Percentiles rank a stretch among this genome's conserved stretches.
Evolutionary conservation across 768 basidiomycete species (phyloP).

Genomic region (Coprinopsis sp.): DNA sequence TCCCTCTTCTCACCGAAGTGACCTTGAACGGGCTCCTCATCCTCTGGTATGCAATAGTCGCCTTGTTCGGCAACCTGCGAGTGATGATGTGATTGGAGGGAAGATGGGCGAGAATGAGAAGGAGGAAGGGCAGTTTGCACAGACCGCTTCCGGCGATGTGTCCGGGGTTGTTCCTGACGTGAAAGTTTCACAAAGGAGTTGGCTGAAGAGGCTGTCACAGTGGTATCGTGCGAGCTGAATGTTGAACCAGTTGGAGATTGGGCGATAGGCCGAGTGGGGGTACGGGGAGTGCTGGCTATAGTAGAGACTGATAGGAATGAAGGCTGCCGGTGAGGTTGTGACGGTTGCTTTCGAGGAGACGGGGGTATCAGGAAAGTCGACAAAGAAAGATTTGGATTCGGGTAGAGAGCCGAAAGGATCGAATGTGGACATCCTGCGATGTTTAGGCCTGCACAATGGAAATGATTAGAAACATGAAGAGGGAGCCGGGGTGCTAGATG

Average conservation of each 20-base stretch:
- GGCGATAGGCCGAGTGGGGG: constrained; percentile 24
- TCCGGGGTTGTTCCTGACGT: constrained; percentile 21
- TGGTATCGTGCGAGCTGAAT: constrained; percentile 7
- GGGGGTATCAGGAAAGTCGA: constrained; percentile 17
- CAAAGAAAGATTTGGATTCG: constrained; percentile 40
- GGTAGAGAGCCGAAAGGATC: constrained; percentile 40
- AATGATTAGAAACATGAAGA: constrained; percentile 1
- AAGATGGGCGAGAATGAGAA: constrained; percentile 21
- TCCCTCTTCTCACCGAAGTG: constrained; percentile 29
- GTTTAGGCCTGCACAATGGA: background rate
- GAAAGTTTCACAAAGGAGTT: constrained; percentile 11
- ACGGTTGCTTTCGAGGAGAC: constrained; percentile 20
- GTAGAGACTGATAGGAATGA: constrained; percentile 42
- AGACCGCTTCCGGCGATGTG: constrained; percentile 20
- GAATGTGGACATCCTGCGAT: constrained; percentile 16
- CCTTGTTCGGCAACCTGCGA: constrained; percentile 15
- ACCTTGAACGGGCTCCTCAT: constrained; percentile 29
- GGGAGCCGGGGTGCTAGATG: constrained; percentile 1
- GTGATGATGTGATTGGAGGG: constrained; percentile 21
- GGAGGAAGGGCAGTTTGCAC: constrained; percentile 26
- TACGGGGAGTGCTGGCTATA: constrained; percentile 14
- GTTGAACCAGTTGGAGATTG: constrained; percentile 13
- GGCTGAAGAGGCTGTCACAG: constrained; percentile 27
- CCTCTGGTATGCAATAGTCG: constrained; percentile 37
- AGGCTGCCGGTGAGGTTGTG: constrained; percentile 16